phyloP scores from a whole-genome alignment of 78 protist species.

The Pigoraptor vietnamica region DNA sequence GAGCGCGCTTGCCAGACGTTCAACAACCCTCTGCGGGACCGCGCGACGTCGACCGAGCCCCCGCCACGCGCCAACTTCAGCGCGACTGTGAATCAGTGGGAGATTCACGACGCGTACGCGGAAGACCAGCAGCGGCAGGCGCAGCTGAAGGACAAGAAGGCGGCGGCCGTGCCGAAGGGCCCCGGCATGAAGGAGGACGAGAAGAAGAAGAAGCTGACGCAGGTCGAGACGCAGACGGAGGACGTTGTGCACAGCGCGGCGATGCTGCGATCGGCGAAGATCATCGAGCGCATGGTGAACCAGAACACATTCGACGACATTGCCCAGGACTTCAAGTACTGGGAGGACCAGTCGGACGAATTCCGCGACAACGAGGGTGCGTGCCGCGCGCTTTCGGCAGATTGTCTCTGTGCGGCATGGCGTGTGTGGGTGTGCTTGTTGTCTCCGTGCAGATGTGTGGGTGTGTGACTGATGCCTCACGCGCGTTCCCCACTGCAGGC shows the following conservation, averaged over 20 bases:
- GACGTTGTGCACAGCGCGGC: neutral
- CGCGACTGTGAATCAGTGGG: constrained; percentile 51
- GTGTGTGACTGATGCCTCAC: neutral
- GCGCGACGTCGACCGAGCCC: constrained; percentile 46
- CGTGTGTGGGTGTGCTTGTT: too few species aligned
- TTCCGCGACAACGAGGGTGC: constrained; percentile 13
- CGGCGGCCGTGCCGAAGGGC: neutral
- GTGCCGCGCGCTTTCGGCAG: neutral
- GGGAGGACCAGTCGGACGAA: constrained; percentile 63
- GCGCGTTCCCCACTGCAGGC: constrained; percentile 27
- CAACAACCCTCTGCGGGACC: constrained; percentile 39
- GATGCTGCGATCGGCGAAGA: neutral
- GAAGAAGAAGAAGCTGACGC: constrained; percentile 1
- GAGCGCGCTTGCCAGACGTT: constrained; percentile 77
- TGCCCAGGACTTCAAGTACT: constrained; percentile 58
- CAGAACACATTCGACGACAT: constrained; percentile 67
- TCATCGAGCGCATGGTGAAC: constrained; percentile 75
- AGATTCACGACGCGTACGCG: constrained; percentile 69
- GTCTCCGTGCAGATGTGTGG: neutral
- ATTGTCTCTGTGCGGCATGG: neutral
- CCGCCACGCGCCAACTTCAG: constrained; percentile 34
- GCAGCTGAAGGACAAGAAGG: neutral
- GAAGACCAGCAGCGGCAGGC: constrained; percentile 34
- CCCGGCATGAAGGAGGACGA: neutral
- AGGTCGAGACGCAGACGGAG: neutral